phyloP scores from a whole-genome alignment of 2,329 filamentous ascomycete species.

The Pseudocercospora vitis region DNA sequence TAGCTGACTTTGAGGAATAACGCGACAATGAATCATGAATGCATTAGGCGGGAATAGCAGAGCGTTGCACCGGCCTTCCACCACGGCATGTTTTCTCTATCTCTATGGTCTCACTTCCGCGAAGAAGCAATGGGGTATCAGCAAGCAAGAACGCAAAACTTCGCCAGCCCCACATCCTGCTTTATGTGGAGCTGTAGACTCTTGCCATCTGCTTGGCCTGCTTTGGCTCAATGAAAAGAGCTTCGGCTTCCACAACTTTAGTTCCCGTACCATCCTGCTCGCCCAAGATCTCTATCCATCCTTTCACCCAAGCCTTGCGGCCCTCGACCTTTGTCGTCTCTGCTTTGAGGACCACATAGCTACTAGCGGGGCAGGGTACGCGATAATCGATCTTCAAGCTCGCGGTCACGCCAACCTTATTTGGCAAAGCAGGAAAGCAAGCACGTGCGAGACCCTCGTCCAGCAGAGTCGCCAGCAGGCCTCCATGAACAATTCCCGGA shows the following conservation, averaged over 20 bases:
- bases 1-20: slow-evolving; percentile 9
- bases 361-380: slow-evolving; percentile 71
- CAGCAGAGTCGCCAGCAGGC: slow-evolving; percentile 84
- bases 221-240: slow-evolving; percentile 84
- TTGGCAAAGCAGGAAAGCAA: slow-evolving; percentile 83
- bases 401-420: slow-evolving; percentile 82
- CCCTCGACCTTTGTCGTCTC: slow-evolving; percentile 84
- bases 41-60: slow-evolving; percentile 9
- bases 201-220: slow-evolving; percentile 60
- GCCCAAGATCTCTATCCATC: slow-evolving; percentile 76
- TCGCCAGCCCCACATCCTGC: background rate
- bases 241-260: slow-evolving; percentile 78
- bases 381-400: slow-evolving; percentile 81
- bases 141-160: background rate
- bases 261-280: slow-evolving; percentile 54
- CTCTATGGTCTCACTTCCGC: background rate
- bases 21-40: slow-evolving; percentile 7
- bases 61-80: background rate
- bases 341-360: slow-evolving; percentile 75
- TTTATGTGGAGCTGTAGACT: slow-evolving; percentile 32
- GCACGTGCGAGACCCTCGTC: slow-evolving; percentile 87
- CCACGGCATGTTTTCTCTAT: slow-evolving; percentile 5
- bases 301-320: slow-evolving; percentile 91
- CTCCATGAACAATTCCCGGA: slow-evolving; percentile 86
- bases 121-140: slow-evolving; percentile 1